Conservation (phyloP, 108 stramenopile genomes). For the Mayamaea pseudoterrestris region DNA sequence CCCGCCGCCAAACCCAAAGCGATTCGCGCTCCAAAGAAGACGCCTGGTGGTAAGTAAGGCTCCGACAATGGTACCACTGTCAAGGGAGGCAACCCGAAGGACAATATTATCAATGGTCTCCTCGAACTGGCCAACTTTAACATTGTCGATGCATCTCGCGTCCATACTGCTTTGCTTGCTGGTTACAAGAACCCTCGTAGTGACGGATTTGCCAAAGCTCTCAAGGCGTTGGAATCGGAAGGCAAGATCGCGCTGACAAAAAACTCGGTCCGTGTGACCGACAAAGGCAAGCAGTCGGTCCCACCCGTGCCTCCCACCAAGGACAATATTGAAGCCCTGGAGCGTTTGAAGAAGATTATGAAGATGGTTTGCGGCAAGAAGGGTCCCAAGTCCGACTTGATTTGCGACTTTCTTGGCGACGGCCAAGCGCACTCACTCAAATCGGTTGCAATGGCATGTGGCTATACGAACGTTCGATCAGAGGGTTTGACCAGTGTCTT, state of each 20-base stretch:
- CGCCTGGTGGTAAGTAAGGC: not conserved
- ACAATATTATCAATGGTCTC: not conserved
- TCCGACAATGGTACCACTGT: not conserved
- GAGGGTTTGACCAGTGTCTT: slow-evolving; percentile 4
- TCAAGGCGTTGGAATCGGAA: slow-evolving; percentile 1
- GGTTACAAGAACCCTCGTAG: slow-evolving; percentile 7
- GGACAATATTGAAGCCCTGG: not conserved
- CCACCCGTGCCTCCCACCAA: not conserved
- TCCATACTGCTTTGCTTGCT: not conserved
- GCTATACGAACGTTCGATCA: slow-evolving; percentile 2
- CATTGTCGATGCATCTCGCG: not conserved
- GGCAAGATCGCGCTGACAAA: slow-evolving; percentile 1
- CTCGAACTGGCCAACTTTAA: slow-evolving; percentile 1
- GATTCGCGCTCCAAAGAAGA: not conserved
- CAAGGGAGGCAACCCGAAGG: too few species aligned
- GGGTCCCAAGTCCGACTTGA: not conserved
- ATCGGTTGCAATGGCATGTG: not conserved
- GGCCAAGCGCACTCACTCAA: slow-evolving; percentile 1
- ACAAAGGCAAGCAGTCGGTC: not conserved
- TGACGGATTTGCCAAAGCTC: not conserved
- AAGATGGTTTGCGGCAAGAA: not conserved
- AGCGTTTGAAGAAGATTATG: too few species aligned
- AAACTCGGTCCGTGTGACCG: too few species aligned
- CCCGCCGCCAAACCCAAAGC: not conserved
- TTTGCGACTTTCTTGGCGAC: slow-evolving; percentile 6